These are phyloP conservation scores for Nothophaeocryptopus gaeumannii DNA, from an alignment of 2,329 filamentous ascomycete species.

Conservation along the genomic window DNA sequence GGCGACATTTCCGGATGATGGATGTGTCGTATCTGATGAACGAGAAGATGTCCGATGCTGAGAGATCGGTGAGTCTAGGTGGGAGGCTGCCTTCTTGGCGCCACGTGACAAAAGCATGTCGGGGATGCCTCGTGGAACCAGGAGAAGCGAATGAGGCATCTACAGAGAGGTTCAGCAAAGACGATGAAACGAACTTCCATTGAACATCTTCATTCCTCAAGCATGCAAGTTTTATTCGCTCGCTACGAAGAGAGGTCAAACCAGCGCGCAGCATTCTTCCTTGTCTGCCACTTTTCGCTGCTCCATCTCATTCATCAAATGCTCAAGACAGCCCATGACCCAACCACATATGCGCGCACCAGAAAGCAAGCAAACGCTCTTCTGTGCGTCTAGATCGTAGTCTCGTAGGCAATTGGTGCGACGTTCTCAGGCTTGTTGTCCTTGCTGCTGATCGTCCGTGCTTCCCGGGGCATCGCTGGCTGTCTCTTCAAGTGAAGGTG, in stretches of 20 bases:
- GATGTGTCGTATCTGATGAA: slow-evolving; percentile 8
- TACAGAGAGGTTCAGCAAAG: not conserved
- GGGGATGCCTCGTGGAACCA: slow-evolving; percentile 2
- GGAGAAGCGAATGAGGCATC: not conserved
- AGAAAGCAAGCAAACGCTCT: slow-evolving; percentile 22
- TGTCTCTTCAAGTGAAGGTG: slow-evolving; percentile 91
- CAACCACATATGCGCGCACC: slow-evolving; percentile 23
- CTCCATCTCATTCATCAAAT: slow-evolving; percentile 14
- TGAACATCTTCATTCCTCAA: slow-evolving; percentile 12
- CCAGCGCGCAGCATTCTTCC: slow-evolving; percentile 12
- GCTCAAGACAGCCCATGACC: slow-evolving; percentile 9
- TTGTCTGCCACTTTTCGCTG: slow-evolving; percentile 11
- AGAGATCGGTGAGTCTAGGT: slow-evolving; percentile 4
- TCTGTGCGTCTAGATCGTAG: slow-evolving; percentile 72
- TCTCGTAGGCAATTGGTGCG: slow-evolving; percentile 92
- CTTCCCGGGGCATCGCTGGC: slow-evolving; percentile 74
- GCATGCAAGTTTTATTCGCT: slow-evolving; percentile 27
- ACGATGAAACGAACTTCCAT: not conserved
- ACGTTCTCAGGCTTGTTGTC: slow-evolving; percentile 89
- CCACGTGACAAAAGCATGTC: slow-evolving; percentile 5
- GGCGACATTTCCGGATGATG: slow-evolving; percentile 23
- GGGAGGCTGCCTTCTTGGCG: not conserved
- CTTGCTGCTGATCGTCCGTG: slow-evolving; percentile 73
- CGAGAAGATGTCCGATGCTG: slow-evolving; percentile 9
- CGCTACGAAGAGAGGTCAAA: slow-evolving; percentile 24